Evolutionary conservation across 2,329 filamentous ascomycete species (phyloP).

Genomic region (Salinomyces thailandicus): DNA sequence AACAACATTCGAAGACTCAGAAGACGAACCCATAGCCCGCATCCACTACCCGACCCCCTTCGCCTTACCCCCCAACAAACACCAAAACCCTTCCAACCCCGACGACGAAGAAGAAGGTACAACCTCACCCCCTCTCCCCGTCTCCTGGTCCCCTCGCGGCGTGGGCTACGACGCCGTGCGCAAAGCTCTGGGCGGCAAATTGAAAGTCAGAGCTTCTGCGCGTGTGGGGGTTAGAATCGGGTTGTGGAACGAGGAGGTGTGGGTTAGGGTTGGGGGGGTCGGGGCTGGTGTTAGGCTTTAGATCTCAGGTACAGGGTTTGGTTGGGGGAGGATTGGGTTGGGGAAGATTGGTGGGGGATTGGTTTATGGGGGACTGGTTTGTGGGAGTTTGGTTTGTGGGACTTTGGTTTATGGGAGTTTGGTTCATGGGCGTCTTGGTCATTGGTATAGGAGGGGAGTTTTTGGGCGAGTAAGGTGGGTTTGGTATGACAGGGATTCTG

Average conservation of each 20-base stretch:
- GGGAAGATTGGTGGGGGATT: too few species aligned
- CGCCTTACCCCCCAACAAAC: slow-evolving; percentile 62
- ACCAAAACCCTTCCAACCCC: too few species aligned
- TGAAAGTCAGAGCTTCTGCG: slow-evolving; percentile 71
- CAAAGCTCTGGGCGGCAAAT: slow-evolving; percentile 65
- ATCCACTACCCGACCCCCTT: slow-evolving; percentile 70
- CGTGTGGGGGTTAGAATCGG: slow-evolving; percentile 65
- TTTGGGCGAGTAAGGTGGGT: too few species aligned
- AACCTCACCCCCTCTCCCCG: slow-evolving; percentile 65
- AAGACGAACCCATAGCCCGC: slow-evolving; percentile 63
- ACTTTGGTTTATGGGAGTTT: too few species aligned
- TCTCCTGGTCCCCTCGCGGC: slow-evolving; percentile 64
- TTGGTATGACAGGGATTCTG: too few species aligned
- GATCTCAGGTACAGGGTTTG: too few species aligned
- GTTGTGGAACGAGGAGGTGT: slow-evolving; percentile 69
- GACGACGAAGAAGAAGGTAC: slow-evolving; percentile 44
- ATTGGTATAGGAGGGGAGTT: too few species aligned
- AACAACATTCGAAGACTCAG: too few species aligned
- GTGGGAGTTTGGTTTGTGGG: too few species aligned
- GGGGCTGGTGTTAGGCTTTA: slow-evolving; percentile 39
- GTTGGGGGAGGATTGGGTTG: too few species aligned
- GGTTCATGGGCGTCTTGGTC: too few species aligned
- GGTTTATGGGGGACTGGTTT: too few species aligned
- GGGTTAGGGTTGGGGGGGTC: slow-evolving; percentile 38
- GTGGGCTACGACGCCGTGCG: slow-evolving; percentile 75